Conservation (phyloP, 169 alveolate species). For the Plasmodium berghei region DNA sequence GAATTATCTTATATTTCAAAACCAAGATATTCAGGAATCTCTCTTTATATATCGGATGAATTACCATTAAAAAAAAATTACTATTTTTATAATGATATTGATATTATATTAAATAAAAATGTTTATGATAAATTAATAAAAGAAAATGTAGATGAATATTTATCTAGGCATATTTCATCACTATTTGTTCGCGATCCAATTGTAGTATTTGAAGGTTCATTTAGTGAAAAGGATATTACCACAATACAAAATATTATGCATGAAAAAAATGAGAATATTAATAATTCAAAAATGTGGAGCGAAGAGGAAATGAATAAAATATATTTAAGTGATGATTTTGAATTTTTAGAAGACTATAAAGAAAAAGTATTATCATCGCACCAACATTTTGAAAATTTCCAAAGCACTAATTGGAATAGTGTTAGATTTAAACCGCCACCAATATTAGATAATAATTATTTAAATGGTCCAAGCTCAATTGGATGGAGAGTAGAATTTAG, state of each 20-base stretch:
- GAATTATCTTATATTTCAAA: constrained; percentile 89
- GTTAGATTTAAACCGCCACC: constrained; percentile 98
- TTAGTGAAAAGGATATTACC: constrained; percentile 60
- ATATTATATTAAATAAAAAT: constrained; percentile 86
- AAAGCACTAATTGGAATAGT: constrained; percentile 97
- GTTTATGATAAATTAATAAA: constrained; percentile 84
- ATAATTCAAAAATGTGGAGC: neutral
- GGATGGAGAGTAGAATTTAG: constrained; percentile 97
- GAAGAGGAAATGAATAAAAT: constrained; percentile 2
- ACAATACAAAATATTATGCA: constrained; percentile 67
- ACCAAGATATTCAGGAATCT: constrained; percentile 92
- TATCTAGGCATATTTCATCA: constrained; percentile 92
- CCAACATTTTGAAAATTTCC: constrained; percentile 94
- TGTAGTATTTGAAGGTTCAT: constrained; percentile 88
- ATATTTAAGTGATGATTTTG: constrained; percentile 41
- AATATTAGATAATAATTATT: constrained; percentile 62
- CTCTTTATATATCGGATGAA: constrained; percentile 91
- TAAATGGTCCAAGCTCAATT: constrained; percentile 32
- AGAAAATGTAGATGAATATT: constrained; percentile 89
- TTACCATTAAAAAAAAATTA: constrained; percentile 80
- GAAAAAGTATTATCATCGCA: constrained; percentile 67
- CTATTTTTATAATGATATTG: constrained; percentile 88
- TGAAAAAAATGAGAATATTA: constrained; percentile 50
- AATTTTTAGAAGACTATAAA: constrained; percentile 69
- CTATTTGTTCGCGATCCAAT: constrained; percentile 95